Conservation (phyloP, 2,329 filamentous ascomycete species). For the Cladosporium sp. region DNA sequence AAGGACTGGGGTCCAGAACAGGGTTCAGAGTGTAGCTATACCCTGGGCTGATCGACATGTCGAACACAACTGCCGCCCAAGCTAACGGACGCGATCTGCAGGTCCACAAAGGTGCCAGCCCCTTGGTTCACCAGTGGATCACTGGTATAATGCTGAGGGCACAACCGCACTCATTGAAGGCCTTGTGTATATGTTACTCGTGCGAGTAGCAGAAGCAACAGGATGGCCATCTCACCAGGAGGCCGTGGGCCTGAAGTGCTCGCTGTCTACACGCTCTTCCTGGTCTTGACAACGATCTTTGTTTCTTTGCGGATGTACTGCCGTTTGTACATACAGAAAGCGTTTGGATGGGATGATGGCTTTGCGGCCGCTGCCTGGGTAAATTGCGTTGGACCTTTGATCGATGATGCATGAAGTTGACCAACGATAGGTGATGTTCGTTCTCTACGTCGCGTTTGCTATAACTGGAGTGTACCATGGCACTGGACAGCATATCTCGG, state of each 20-base stretch:
- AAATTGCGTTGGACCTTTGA: neutral
- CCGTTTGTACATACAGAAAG: slow-evolving; percentile 17
- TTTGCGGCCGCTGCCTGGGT: slow-evolving; percentile 19
- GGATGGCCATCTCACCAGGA: slow-evolving; percentile 13
- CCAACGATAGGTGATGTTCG: slow-evolving; percentile 17
- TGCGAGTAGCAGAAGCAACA: neutral
- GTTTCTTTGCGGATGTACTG: slow-evolving; percentile 20
- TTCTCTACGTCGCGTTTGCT: slow-evolving; percentile 18
- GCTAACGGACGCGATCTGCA: neutral
- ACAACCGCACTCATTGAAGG: neutral
- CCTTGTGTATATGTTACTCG: neutral
- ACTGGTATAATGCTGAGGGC: neutral
- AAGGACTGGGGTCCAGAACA: neutral
- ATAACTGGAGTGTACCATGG: slow-evolving; percentile 20
- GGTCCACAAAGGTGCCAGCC: neutral
- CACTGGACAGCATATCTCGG: slow-evolving; percentile 20
- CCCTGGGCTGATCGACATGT: neutral
- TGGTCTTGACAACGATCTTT: slow-evolving; percentile 20
- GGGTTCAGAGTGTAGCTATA: neutral
- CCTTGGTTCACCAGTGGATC: neutral
- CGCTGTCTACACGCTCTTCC: slow-evolving; percentile 19
- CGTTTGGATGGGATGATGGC: slow-evolving; percentile 19
- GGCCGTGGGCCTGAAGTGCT: slow-evolving; percentile 21
- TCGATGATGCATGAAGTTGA: neutral
- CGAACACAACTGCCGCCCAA: neutral